Percentiles rank a stretch among this genome's conserved stretches.
Conservation (phyloP, 768 basidiomycete genomes). For the Leccinum longicurvipes region DNA sequence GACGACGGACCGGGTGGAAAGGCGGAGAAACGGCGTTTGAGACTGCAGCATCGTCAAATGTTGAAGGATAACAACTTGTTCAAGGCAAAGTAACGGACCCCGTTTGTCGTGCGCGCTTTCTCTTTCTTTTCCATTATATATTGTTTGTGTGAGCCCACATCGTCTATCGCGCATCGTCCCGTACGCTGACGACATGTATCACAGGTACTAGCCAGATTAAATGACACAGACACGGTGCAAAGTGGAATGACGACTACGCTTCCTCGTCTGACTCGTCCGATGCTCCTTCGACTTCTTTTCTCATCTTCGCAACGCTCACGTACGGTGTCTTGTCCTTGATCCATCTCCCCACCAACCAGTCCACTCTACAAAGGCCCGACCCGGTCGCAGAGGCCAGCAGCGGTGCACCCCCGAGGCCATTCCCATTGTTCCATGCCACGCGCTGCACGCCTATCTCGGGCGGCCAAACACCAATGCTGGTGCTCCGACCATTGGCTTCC, state of each 20-base stretch:
- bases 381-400: slow-evolving; percentile 78
- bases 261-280: slow-evolving; percentile 37
- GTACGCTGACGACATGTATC: neutral
- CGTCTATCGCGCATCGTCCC: neutral
- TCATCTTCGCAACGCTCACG: slow-evolving; percentile 54
- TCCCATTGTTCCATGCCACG: slow-evolving; percentile 77
- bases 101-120: neutral
- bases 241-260: neutral
- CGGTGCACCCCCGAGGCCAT: slow-evolving; percentile 56
- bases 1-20: slow-evolving; percentile 77
- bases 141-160: neutral
- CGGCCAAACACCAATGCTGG: slow-evolving; percentile 71
- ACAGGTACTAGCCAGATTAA: neutral
- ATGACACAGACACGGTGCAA: neutral
- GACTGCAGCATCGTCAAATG: slow-evolving; percentile 59
- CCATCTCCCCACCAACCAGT: slow-evolving; percentile 78
- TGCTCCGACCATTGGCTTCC: slow-evolving; percentile 17
- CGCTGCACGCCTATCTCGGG: slow-evolving; percentile 74
- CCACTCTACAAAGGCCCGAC: slow-evolving; percentile 83
- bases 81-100: slow-evolving; percentile 59
- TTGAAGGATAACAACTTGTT: slow-evolving; percentile 86
- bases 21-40: slow-evolving; percentile 52
- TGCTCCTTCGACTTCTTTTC: slow-evolving; percentile 49
- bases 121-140: neutral
- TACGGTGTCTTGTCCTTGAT: slow-evolving; percentile 65